phyloP scores from a whole-genome alignment of 2,329 filamentous ascomycete genomes.

The Penicillium olsonii region DNA sequence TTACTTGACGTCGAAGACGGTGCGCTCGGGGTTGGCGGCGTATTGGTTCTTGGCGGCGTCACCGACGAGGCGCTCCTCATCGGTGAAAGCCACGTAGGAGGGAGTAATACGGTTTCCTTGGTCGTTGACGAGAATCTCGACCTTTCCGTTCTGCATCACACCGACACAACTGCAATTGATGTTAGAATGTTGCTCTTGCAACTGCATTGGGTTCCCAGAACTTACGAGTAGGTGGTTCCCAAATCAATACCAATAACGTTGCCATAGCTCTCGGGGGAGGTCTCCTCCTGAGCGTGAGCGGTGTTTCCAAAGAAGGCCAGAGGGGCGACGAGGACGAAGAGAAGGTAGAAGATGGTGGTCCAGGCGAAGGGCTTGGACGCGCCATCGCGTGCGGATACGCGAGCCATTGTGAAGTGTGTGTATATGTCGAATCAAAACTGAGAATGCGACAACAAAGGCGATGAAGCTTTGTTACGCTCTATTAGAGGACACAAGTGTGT shows the following conservation, averaged over 20 bases:
- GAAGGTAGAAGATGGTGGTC: conserved; percentile 88
- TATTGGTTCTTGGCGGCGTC: conserved; percentile 98
- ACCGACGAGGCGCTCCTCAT: conserved; percentile 94
- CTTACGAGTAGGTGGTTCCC: conserved; percentile 73
- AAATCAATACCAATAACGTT: conserved; percentile 95
- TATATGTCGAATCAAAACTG: conserved; percentile 17
- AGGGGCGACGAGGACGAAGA: conserved; percentile 81
- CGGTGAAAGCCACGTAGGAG: conserved; percentile 94
- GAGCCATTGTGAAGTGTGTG: conserved; percentile 53
- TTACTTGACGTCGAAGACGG: conserved; percentile 82
- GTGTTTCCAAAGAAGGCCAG: conserved; percentile 75
- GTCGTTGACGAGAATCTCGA: conserved; percentile 94
- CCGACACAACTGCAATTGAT: conserved; percentile 74
- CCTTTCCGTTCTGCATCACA: conserved; percentile 94
- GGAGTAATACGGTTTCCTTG: conserved; percentile 96
- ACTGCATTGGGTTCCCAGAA: not conserved
- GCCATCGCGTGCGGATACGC: conserved; percentile 58
- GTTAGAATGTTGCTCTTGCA: conserved; percentile 15
- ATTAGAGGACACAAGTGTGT: conserved; percentile 14
- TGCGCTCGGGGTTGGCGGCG: conserved; percentile 73
- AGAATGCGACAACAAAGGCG: conserved; percentile 8
- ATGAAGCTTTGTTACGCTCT: conserved; percentile 9
- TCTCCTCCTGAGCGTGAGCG: conserved; percentile 71
- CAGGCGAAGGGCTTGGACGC: conserved; percentile 72
- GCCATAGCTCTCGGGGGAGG: conserved; percentile 73